phyloP scores from a whole-genome alignment of 192 early-diverging fungal species.

The Coemansia sp. region DNA sequence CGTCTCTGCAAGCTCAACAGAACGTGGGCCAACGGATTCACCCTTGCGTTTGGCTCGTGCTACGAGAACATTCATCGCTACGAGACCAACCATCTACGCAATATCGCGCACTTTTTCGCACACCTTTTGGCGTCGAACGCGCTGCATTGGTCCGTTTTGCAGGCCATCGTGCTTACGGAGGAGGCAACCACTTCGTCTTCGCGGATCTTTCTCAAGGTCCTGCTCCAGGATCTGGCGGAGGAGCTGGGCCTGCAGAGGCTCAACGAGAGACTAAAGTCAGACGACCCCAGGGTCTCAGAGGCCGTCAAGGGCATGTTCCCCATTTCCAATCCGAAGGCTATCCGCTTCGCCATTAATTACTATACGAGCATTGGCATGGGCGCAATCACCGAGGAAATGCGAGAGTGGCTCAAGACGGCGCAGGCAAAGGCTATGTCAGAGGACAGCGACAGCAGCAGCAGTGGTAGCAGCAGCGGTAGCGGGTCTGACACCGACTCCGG shows the following conservation, averaged over 20 bases:
- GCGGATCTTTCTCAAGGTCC: constrained; percentile 94
- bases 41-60: constrained; percentile 70
- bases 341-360: constrained; percentile 97
- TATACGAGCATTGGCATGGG: constrained; percentile 93
- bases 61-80: constrained; percentile 91
- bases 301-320: constrained; percentile 88
- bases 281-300: constrained; percentile 65
- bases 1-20: constrained; percentile 84
- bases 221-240: constrained; percentile 86
- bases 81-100: constrained; percentile 90
- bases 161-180: constrained; percentile 80
- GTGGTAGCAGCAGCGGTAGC: constrained; percentile 22
- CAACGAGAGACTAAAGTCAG: constrained; percentile 59
- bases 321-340: constrained; percentile 79
- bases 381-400: constrained; percentile 86
- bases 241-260: constrained; percentile 78
- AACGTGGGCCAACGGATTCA: constrained; percentile 76
- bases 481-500: constrained; percentile 22
- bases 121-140: constrained; percentile 84
- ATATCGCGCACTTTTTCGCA: constrained; percentile 88
- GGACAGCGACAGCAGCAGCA: constrained; percentile 13
- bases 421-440: constrained; percentile 16
- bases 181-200: constrained; percentile 94
- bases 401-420: constrained; percentile 76
- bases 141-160: constrained; percentile 78